Evolutionary conservation across 83 land plant genomes (phyloP).

Genomic region (Picea abies): DNA sequence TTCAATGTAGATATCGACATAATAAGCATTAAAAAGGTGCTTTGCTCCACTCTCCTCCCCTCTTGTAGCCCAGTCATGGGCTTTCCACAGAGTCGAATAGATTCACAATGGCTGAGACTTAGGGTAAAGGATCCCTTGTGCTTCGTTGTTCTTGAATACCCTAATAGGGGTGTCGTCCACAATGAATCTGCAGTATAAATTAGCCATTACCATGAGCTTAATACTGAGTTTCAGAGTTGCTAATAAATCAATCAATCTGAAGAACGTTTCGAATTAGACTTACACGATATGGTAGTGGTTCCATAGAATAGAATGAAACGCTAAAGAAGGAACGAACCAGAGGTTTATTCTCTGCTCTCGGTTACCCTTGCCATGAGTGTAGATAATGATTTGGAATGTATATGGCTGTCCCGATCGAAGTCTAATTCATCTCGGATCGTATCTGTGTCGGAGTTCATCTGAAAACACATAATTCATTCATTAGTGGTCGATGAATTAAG

Average conservation of each 20-base stretch:
- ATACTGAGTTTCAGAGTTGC: no score
- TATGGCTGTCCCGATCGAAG: conserved; percentile 66
- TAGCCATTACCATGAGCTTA: no score
- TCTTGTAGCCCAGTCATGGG: conserved; percentile 77
- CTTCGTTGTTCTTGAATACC: conserved; percentile 67
- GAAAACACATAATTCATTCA: neutral
- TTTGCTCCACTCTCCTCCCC: conserved; percentile 76
- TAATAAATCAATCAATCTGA: neutral
- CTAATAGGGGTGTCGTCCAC: conserved; percentile 67
- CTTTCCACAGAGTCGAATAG: conserved; percentile 70
- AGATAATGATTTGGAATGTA: conserved; percentile 68
- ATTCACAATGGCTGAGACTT: conserved; percentile 63
- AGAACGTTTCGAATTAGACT: conserved; percentile 1
- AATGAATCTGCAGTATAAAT: conserved; percentile 36
- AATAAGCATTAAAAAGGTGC: conserved; percentile 69
- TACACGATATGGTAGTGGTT: conserved; percentile 54
- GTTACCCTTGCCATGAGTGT: conserved; percentile 61
- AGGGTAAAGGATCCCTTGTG: conserved; percentile 50
- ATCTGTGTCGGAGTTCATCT: no score
- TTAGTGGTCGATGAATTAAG: no score
- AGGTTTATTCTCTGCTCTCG: conserved; percentile 75
- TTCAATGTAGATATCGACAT: conserved; percentile 64
- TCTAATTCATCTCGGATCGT: conserved; percentile 59
- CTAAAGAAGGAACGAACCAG: conserved; percentile 73
- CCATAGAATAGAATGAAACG: conserved; percentile 64